Base-by-base conservation (phyloP, 1,284 basidiomycete species). In the Leccinum griseonigrum region DNA sequence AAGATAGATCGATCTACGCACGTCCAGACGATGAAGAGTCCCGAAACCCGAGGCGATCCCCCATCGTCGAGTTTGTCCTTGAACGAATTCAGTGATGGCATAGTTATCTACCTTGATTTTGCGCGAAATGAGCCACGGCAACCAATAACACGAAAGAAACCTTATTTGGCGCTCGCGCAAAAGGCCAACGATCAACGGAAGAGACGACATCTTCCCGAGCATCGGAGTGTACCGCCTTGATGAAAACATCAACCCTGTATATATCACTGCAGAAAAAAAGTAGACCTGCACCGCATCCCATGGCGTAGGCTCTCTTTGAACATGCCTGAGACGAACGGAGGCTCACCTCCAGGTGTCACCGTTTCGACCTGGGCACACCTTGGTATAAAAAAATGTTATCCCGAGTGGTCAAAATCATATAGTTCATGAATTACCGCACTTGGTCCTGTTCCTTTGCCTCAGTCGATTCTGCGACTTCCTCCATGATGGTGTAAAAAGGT, bases 181-280 rank as follows among this genome's bases (percentile, higher is more conserved):
- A 3, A 81, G 68, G 0, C 76, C 76, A 0, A 95, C 83, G 1
- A 98, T 73, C 1, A 82, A 75, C 0, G 74, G 73, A 3, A 97
- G 78, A 16, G 92, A 94, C 0, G 90, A 84, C 70, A 92, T 80
- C 69, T 93, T 95, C 1, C 96, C 96, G 0, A 98, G 80, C 83
- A 98, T 89, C 10, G 92, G 94, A 0, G 95, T 95, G 71, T 87
- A 98, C 95, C 94, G 97, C 57, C 92, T 94, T 57, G 31, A 10
- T 32, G n/a, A 31, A 26, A 16, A 32, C 32, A 36, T 58, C 26
- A 36, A 54, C 8, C 14, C 50, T 43, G 46, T 18, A 14, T 9
- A n/a, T 29, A 9, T 34, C 8, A 7, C 26, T 18, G 31, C 9
- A 36, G 13, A 22, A 10, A 51, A 14, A 63, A 8, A 28, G 48